These are phyloP conservation scores for Meredithiella fracta DNA, from an alignment of 2,329 filamentous ascomycete species.

Conservation along the genomic window DNA sequence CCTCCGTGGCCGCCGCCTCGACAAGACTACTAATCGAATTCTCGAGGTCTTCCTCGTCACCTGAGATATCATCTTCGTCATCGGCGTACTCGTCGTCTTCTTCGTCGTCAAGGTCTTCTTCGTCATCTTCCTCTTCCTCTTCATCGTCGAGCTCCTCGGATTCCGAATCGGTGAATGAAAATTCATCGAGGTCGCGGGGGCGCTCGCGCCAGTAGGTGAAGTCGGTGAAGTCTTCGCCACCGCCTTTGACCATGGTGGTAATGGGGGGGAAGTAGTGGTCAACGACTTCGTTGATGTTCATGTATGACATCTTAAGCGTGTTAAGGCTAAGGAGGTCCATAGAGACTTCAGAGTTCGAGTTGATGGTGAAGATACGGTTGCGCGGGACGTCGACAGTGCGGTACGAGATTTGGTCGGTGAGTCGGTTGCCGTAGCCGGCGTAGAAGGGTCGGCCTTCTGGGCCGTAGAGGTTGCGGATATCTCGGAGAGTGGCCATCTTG, in stretches of 20 bases:
- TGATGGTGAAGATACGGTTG: slow-evolving; percentile 94
- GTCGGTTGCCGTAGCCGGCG: slow-evolving; percentile 87
- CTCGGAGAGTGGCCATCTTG: slow-evolving; percentile 95
- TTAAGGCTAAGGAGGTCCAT: slow-evolving; percentile 80
- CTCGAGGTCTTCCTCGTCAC: slow-evolving; percentile 22
- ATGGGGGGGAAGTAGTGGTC: slow-evolving; percentile 97
- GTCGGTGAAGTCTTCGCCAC: slow-evolving; percentile 89
- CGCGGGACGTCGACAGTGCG: slow-evolving; percentile 89
- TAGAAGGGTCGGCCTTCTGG: slow-evolving; percentile 72
- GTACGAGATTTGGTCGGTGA: slow-evolving; percentile 93
- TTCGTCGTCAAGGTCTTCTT: slow-evolving; percentile 31
- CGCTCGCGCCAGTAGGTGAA: slow-evolving; percentile 91
- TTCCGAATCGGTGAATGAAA: slow-evolving; percentile 60
- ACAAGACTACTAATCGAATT: slow-evolving; percentile 10
- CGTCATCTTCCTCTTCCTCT: slow-evolving; percentile 34
- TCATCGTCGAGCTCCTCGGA: slow-evolving; percentile 38
- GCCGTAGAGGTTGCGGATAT: slow-evolving; percentile 80
- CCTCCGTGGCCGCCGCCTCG: slow-evolving; percentile 7
- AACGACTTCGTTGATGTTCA: slow-evolving; percentile 90
- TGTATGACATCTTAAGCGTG: slow-evolving; percentile 91
- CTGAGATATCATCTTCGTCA: slow-evolving; percentile 21
- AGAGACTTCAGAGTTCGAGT: slow-evolving; percentile 89
- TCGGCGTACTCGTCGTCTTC: slow-evolving; percentile 30
- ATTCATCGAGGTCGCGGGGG: slow-evolving; percentile 72
- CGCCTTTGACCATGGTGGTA: slow-evolving; percentile 68